Base-by-base conservation (phyloP, 2,329 filamentous ascomycete species). In the Colletotrichum musae region DNA sequence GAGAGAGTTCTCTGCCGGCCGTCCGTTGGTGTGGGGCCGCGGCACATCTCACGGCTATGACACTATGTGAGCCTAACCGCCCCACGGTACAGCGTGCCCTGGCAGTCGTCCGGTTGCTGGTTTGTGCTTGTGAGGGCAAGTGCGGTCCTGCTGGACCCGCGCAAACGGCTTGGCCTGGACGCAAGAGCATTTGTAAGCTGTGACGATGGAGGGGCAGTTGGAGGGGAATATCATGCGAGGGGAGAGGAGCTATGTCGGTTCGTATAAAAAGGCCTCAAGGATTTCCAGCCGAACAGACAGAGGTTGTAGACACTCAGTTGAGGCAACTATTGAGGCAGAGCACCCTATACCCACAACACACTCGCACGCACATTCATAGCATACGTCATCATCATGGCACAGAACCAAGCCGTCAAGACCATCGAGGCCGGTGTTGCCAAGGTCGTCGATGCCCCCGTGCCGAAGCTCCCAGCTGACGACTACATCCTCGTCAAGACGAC, bases 401-500 rank as follows among this genome's bases (percentile, higher is more conserved):
- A 61, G n/a, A 72, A 71, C 64, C 65, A 62, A 48, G 65, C 68
- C n/a, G 66, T 68, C 36, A 72, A 71, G 64, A 72, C 58, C 6
- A 36, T 72, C 64, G 59, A 62, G 32, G 36, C 68, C 41, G 57
- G 68, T 65, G 73, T 75, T 28, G 75, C 74, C 24, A 77, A 77
- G 12, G 72, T 81, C 21, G 76, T 84, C 5, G 75, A 74, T 56
- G 58, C 32, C 10, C 54, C 70, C 2, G 39, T 72, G 43, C 74
- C 74, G 10, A 53, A 70, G 24, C 73, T 76, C 12, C 71, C 73
- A 18, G 61, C 62, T 39, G 70, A 73, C 39, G 77, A 77, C 58
- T 76, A 76, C 51, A 68, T 82, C 50, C 75, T 81, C 26, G 78
- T 80, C 53, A 78, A 78, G 66, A 75, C 77, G 13, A 76, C 71